Conservation (phyloP, 2,329 filamentous ascomycete genomes). For the Clarireedia sp. region DNA sequence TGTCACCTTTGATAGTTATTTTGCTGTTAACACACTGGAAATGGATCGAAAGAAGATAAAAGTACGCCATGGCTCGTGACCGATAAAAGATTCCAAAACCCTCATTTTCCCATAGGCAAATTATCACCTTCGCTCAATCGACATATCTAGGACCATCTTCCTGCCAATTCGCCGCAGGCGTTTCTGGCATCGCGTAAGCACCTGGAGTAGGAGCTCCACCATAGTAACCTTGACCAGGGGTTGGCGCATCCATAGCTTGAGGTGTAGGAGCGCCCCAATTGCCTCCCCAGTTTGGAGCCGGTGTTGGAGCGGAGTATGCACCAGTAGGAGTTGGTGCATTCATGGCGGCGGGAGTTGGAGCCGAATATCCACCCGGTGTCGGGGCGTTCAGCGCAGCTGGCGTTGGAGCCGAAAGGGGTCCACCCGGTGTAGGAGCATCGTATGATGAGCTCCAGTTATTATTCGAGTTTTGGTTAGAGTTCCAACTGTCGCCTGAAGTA, state of each 20-base stretch:
- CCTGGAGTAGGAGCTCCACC: conserved; percentile 27
- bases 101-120: not conserved
- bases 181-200: conserved; percentile 42
- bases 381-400: conserved; percentile 59
- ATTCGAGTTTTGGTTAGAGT: conserved; percentile 17
- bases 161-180: conserved; percentile 44
- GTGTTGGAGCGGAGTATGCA: conserved; percentile 53
- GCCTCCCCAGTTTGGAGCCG: conserved; percentile 50
- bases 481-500: conserved; percentile 47
- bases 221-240: conserved; percentile 33
- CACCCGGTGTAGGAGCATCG: conserved; percentile 63
- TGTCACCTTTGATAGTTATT: not conserved
- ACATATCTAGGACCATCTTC: conserved; percentile 37
- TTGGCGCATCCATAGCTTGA: conserved; percentile 42
- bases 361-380: conserved; percentile 56
- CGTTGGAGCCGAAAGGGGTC: conserved; percentile 51
- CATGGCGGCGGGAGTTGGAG: conserved; percentile 39
- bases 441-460: conserved; percentile 40
- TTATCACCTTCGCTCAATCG: conserved; percentile 16
- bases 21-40: not conserved
- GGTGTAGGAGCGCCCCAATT: conserved; percentile 39
- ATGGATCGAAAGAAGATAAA: not conserved
- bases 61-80: not conserved
- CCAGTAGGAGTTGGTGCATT: conserved; percentile 41
- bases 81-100: not conserved